phyloP scores from a whole-genome alignment of 2,329 filamentous ascomycete genomes.

The Truncatella angustata region DNA sequence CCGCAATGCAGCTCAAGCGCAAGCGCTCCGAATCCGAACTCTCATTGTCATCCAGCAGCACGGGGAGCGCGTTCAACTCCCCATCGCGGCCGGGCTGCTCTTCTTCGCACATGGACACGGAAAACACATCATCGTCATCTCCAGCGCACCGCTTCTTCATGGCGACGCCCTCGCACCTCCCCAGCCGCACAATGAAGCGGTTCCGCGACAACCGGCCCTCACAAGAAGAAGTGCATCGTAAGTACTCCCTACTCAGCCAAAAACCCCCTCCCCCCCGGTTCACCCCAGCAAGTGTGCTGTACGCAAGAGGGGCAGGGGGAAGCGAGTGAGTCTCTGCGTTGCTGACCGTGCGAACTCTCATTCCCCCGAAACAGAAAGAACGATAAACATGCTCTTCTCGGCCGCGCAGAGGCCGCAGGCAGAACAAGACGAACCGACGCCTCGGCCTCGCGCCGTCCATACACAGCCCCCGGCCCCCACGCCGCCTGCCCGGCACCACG shows the following conservation, averaged over 20 bases:
- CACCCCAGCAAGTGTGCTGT: no score
- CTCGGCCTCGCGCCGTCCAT: slow-evolving; percentile 12
- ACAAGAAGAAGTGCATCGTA: slow-evolving; percentile 54
- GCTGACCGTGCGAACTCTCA: background rate
- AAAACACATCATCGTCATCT: slow-evolving; percentile 28
- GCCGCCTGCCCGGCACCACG: slow-evolving; percentile 13
- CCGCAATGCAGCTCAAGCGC: slow-evolving; percentile 48
- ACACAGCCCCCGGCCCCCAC: slow-evolving; percentile 14
- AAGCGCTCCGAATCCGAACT: slow-evolving; percentile 62
- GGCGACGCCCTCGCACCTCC: slow-evolving; percentile 42
- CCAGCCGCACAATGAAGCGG: slow-evolving; percentile 60
- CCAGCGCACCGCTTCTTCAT: no score
- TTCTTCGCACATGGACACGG: slow-evolving; percentile 24
- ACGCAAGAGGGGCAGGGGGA: no score
- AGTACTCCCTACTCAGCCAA: no score
- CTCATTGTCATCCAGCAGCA: slow-evolving; percentile 38
- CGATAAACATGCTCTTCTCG: slow-evolving; percentile 56
- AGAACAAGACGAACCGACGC: slow-evolving; percentile 22
- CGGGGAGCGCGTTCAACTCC: slow-evolving; percentile 43
- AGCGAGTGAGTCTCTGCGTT: no score
- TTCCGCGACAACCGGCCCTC: slow-evolving; percentile 58
- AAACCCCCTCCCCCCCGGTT: no score
- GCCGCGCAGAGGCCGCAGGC: slow-evolving; percentile 40
- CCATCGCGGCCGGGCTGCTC: slow-evolving; percentile 25
- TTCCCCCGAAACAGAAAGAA: slow-evolving; percentile 46